phyloP scores from a whole-genome alignment of 306 rosid genomes.

The Cicer yamashitae region DNA sequence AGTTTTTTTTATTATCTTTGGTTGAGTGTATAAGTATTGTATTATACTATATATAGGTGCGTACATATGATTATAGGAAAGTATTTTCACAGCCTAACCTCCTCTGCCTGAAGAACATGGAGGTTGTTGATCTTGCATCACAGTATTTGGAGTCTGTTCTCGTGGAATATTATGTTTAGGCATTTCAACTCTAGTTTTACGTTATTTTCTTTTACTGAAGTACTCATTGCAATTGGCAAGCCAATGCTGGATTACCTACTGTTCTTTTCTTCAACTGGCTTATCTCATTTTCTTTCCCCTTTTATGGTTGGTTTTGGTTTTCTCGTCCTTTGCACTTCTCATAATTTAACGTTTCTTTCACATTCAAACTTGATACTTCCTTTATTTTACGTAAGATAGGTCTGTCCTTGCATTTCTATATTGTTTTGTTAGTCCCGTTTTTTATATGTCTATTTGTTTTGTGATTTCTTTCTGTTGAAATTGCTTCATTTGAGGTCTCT shows the following conservation, averaged over 20 bases:
- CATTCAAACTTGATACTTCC: constrained; percentile 6
- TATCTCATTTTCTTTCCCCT: constrained; percentile 11
- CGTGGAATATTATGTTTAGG: constrained; percentile 33
- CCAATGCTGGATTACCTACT: constrained; percentile 24
- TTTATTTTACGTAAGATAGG: constrained; percentile 16
- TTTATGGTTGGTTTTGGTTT: constrained; percentile 5
- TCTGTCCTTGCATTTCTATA: constrained; percentile 33
- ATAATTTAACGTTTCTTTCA: constrained; percentile 23
- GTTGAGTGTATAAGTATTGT: background rate
- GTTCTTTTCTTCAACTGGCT: constrained; percentile 22
- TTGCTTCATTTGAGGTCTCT: constrained; percentile 50
- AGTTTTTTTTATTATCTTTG: constrained; percentile 12
- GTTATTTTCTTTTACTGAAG: constrained; percentile 20
- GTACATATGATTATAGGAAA: background rate
- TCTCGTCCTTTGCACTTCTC: constrained; percentile 24
- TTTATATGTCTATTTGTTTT: constrained; percentile 16
- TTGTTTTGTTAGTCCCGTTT: constrained; percentile 35
- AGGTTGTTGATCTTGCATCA: constrained; percentile 27
- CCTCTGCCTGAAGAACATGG: background rate
- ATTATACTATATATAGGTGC: background rate
- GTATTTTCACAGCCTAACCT: background rate
- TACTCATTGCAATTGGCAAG: constrained; percentile 24
- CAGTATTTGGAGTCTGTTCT: constrained; percentile 1
- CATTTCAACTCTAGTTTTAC: constrained; percentile 32
- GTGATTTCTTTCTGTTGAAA: constrained; percentile 32